These are phyloP conservation scores for Aspergillus panamensis DNA, from an alignment of 495 filamentous ascomycete genomes.

Conservation along the genomic window DNA sequence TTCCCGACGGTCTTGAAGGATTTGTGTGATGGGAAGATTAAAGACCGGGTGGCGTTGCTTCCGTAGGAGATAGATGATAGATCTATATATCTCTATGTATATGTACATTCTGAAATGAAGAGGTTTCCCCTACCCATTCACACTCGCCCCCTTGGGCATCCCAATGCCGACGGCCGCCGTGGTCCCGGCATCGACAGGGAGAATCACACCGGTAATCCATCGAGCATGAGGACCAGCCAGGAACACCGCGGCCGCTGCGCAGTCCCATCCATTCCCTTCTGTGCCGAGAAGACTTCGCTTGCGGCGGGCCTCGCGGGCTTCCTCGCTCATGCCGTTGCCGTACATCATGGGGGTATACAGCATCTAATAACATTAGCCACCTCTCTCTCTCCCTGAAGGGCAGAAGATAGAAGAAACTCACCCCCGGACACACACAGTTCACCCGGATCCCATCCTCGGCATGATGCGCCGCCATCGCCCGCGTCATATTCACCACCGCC, in stretches of 20 bases:
- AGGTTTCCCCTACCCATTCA: no score
- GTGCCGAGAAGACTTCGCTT: slow-evolving; percentile 49
- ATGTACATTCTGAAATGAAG: background rate
- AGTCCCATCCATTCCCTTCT: slow-evolving; percentile 56
- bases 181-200: slow-evolving; percentile 48
- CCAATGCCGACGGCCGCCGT: background rate
- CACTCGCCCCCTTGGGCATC: background rate
- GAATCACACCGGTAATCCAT: slow-evolving; percentile 48
- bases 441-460: slow-evolving; percentile 50
- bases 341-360: slow-evolving; percentile 62
- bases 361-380: slow-evolving; percentile 31
- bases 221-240: slow-evolving; percentile 45
- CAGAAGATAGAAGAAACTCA: background rate
- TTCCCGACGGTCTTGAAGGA: slow-evolving; percentile 22
- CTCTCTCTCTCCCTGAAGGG: no score
- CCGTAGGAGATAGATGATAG: background rate
- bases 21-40: slow-evolving; percentile 19
- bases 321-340: slow-evolving; percentile 47
- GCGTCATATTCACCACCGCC: slow-evolving; percentile 56
- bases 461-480: slow-evolving; percentile 58
- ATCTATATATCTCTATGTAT: background rate
- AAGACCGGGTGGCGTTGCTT: slow-evolving; percentile 20
- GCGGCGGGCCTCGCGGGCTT: slow-evolving; percentile 43
- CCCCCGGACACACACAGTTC: slow-evolving; percentile 58
- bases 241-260: slow-evolving; percentile 35